Percentiles rank a stretch among this genome's conserved stretches.
These are phyloP conservation scores for Nephelium lappaceum DNA, from an alignment of 345 rosid species.

Conservation along the genomic window DNA sequence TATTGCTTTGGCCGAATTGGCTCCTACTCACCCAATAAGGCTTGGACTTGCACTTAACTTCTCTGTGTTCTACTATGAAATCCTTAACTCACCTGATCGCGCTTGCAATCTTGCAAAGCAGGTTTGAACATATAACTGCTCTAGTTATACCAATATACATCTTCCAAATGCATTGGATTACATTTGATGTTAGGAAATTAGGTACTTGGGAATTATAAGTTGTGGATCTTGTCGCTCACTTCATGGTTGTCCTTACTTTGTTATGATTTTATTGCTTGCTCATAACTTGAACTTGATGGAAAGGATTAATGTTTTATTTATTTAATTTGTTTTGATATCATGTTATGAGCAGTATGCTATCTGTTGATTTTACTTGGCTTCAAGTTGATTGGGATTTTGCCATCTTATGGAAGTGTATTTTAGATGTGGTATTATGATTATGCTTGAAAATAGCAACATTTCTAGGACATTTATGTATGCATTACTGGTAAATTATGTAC, in stretches of 20 bases:
- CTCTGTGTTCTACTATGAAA: conserved; percentile 98
- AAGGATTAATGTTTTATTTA: not conserved
- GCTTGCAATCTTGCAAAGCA: conserved; percentile 96
- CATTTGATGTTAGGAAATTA: not conserved
- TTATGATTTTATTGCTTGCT: not conserved
- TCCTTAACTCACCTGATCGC: conserved; percentile 96
- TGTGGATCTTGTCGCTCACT: not conserved
- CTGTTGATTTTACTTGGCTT: not conserved
- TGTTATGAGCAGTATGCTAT: not conserved
- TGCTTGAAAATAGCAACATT: not conserved
- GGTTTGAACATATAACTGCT: conserved; percentile 39
- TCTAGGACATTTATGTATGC: not conserved
- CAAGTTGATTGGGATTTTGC: not conserved
- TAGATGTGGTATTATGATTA: too few relatives aligned
- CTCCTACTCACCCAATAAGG: conserved; percentile 96
- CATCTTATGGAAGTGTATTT: not conserved
- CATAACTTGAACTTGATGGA: not conserved
- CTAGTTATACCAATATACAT: not conserved
- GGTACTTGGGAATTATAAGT: not conserved
- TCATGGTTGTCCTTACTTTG: not conserved
- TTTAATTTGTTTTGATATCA: not conserved
- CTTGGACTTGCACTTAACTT: conserved; percentile 98
- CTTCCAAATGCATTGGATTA: not conserved
- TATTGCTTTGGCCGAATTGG: conserved; percentile 83
- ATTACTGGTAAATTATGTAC: not conserved